Evolutionary conservation across 2,329 filamentous ascomycete genomes (phyloP), one percentile per base, ranked within the genome.

Genomic region (Nothophoma quercina): DNA sequence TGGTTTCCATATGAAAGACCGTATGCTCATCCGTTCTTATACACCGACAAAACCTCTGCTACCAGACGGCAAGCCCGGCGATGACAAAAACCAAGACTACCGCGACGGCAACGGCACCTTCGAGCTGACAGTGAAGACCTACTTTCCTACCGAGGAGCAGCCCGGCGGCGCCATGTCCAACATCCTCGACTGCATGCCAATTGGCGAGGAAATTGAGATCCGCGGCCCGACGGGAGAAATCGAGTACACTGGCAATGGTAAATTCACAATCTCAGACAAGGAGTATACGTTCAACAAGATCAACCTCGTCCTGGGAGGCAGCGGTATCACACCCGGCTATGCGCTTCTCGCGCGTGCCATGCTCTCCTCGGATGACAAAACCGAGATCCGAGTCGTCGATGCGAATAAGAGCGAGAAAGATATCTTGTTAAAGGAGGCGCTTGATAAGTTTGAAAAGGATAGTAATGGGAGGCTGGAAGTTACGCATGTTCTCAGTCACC

Each of bases 111-210:
- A 47, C 9, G 57, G 60, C 43, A 64, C 56, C 12, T 65, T 64
- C 33, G 57, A 64, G 22, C 53, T 64, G n/a, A 63, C 63, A 4
- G 54, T 64, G 73, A 82, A 84, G 58, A 83, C 80, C 0, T 83
- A 84, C 60, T 81, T 79, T 48, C 80, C 81, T 0, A 74, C 69
- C 29, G 56, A 70, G 1, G 67, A 69, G 2, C 78, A 82, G 56
- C 81, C 81, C 1, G 81, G 81, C 12, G 81, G 81, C n/a, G 80
- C 81, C 8, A 76, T 84, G 69, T 78, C 74, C 33, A 83, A 82
- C 51, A 78, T 83, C 42, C 75, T 84, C 2, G 79, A 83, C 63
- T 79, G 73, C 59, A 75, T 84, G 46, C 75, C 75, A 0, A 58
- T 79, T 1, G 77, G 79, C 15, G 78, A 81, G 57, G 75, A 80